Evolutionary conservation across 257 asterid genomes (phyloP).

Genomic region (Solanum acaule): DNA sequence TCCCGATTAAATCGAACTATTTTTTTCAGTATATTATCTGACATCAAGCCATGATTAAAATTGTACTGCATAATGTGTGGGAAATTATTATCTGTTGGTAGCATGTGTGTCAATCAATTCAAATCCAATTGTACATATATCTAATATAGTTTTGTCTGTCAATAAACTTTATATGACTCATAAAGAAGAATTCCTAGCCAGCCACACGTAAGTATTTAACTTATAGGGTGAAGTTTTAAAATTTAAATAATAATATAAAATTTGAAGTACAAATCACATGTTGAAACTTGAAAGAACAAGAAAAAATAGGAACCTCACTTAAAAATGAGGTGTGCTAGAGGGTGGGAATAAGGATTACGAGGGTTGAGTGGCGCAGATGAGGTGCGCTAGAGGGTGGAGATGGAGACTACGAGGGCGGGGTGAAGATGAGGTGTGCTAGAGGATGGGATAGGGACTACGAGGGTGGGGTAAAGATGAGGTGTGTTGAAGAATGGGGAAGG

Average conservation of each 20-base stretch:
- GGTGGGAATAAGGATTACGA: too few species aligned
- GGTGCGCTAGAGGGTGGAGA: not conserved
- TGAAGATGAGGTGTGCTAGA: too few species aligned
- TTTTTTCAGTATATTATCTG: not conserved
- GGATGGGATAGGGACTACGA: too few species aligned
- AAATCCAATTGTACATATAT: not conserved
- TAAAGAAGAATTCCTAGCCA: not conserved
- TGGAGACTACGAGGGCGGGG: too few species aligned
- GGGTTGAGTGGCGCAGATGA: too few species aligned
- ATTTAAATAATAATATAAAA: too few species aligned
- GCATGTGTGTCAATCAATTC: not conserved
- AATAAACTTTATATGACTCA: not conserved
- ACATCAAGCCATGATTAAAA: not conserved
- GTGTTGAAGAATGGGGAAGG: too few species aligned
- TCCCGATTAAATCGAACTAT: not conserved
- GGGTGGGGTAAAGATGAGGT: too few species aligned
- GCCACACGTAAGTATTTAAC: not conserved
- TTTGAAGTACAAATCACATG: not conserved
- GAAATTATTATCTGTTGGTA: not conserved
- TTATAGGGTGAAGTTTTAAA: not conserved
- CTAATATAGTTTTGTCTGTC: not conserved
- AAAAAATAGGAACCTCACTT: too few species aligned
- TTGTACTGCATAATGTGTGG: not conserved
- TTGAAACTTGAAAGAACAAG: not conserved
- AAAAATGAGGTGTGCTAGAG: not conserved